Evolutionary conservation across 2,329 filamentous ascomycete genomes (phyloP), one percentile per base, ranked within the genome.

Genomic region (Botrytis tulipae): DNA sequence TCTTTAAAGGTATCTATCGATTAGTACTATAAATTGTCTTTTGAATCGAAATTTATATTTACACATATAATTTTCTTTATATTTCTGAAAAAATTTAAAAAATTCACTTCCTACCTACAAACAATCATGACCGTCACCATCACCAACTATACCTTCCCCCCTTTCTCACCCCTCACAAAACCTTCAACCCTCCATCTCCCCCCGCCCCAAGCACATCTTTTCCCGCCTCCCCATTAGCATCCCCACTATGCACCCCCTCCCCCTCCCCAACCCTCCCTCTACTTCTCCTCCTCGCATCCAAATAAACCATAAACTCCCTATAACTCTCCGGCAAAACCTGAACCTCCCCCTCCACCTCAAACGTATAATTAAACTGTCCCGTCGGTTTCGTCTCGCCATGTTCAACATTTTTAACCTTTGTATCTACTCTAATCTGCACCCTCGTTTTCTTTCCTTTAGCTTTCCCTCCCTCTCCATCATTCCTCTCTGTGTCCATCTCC

Each of bases 311-410:
- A 74, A 82, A 82, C 76, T 83, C 77, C 7, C 76, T 78, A 76
- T 83, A 83, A 1, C 78, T 80, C 76, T 80, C 78, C 6, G 91
- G 91, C 84, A 92, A 88, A 32, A 93, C 88, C 78, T 89, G 86
- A 63, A 92, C 84, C 77, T 91, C 87, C 78, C 86, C 88, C 72
- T 90, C 87, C 3, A 92, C 89, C 71, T 87, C 85, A 79, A 93
- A 93, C 0, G 91, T 92, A 78, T 93, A 93, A 78, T 92, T 91
- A 82, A 93, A 93, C 76, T 90, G 89, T 0, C 91, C 91, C 0
- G 91, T 92, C 4, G 89, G 89, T 79, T 91, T 92, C 72, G 87
- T 87, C 74, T 85, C 86, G 9, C 89, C 90, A 78, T 93, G 90
- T 81, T 92, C 90, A 9, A 93, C 87, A 80, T 92, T 87, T 32